These are phyloP conservation scores for Penicillium sp. DNA, from an alignment of 2,329 filamentous ascomycete species.

Conservation along the genomic window DNA sequence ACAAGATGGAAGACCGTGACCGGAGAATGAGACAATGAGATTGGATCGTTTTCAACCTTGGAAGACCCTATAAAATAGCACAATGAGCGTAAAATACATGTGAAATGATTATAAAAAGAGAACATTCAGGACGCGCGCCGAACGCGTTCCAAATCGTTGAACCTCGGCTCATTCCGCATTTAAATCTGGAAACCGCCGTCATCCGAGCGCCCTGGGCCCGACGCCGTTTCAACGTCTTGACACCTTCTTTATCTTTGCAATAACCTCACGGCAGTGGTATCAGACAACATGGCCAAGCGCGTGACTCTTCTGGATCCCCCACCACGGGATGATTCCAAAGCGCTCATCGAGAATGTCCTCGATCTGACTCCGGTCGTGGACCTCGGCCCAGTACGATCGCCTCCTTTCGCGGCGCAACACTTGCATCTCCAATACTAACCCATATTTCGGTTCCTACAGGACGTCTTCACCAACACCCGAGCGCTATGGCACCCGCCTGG, in stretches of 20 bases:
- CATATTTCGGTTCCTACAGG: slow-evolving; percentile 45
- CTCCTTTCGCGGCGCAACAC: slow-evolving; percentile 1
- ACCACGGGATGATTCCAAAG: slow-evolving; percentile 67
- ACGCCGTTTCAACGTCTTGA: not conserved
- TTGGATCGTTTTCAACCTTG: not conserved
- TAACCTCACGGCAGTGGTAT: not conserved
- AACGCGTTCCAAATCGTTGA: not conserved
- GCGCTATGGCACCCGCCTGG: slow-evolving; percentile 89
- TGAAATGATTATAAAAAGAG: not conserved
- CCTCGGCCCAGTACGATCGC: slow-evolving; percentile 57
- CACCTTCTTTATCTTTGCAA: not conserved
- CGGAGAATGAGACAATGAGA: not conserved
- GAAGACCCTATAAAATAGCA: not conserved
- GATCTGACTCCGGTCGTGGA: slow-evolving; percentile 72
- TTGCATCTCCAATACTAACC: not conserved
- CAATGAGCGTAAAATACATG: not conserved
- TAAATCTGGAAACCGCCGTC: slow-evolving; percentile 9
- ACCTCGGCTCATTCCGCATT: slow-evolving; percentile 19
- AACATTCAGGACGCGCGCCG: not conserved
- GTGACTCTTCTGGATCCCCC: slow-evolving; percentile 72
- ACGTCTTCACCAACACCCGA: slow-evolving; percentile 93
- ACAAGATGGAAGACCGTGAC: not conserved
- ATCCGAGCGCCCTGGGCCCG: slow-evolving; percentile 3
- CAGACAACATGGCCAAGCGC: slow-evolving; percentile 30
- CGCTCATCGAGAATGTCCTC: slow-evolving; percentile 83